Evolutionary conservation across 176 grass and related monocot species (phyloP), one percentile per base, ranked within the genome.

Genomic region (Rhynchospora pubera): DNA sequence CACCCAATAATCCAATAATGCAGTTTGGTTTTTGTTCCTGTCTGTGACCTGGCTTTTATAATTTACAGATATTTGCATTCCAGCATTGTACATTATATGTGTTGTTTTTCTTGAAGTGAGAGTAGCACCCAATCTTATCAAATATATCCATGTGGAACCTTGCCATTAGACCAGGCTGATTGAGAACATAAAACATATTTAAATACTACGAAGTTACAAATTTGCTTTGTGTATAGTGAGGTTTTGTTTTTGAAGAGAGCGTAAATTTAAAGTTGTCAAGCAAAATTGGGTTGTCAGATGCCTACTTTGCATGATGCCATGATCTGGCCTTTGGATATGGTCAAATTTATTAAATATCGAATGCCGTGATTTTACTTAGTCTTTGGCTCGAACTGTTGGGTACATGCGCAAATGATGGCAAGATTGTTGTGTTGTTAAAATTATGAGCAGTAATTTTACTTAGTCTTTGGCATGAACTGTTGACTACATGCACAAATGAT

Each of bases 1-100:
- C 91, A 65, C 84, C 90, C 2, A 84, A 85, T 78, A 94, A 89
- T 85, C 77, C 85, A 90, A 84, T 84, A 69, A 18, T 43, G 65
- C 7, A 4, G 0, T 43, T 69, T 69, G 65, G 34, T 0, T 7
- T 69, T 9, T 69, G 4, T 39, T 15, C 87, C 91, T 83, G 87
- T 81, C 59, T 88, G 86, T 84, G 91, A 94, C 21, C 21, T 90
- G 92, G 71, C 86, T 87, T 82, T 86, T 84, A 64, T 92, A 90
- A 44, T 69, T 69, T 69, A 30, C 16, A 19, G 4, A 43, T 61
- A 22, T 15, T 10, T 42, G 14, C 30, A 67, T 67, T 2, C 7
- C 0, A n/a, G 16, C 39, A 69, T 1, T 16, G 16, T 67, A 18
- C 32, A 45, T 43, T 69, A 44, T 68, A 32, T 65, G 30, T 68